Evolutionary conservation across 2,329 filamentous ascomycete species (phyloP), one percentile per base, ranked within the genome.

Genomic region (Cercospora beticola): DNA sequence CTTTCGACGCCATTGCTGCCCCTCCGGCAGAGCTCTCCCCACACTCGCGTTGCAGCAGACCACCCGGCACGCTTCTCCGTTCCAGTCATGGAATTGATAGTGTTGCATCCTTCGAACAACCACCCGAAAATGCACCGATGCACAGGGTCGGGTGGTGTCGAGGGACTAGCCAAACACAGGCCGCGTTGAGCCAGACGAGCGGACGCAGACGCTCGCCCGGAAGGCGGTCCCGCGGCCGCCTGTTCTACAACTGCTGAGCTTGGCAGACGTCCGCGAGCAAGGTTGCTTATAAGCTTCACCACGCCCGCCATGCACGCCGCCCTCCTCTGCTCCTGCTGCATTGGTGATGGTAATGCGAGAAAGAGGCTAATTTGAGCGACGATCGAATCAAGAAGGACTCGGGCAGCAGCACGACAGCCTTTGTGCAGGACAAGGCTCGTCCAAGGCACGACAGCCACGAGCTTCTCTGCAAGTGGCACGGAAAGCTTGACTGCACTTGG

Each of bases 401-500:
- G 36, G 36, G 2, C n/a, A 49, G 43, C 43, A 49, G 8, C 46
- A 14, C 46, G 9, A 14, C 46, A 5, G 21, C 18, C 46, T 52
- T 52, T 14, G 46, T 52, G 46, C 46, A 4, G 36, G 5, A 40
- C 0, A 40, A n/a, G 36, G 36, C 36, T 40, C 36, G 16, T n/a
- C 16, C 36, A 8, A 40, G 6, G 36, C 36, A 40, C 36, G 36
- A 40, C 36, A 23, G 49, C 18, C 49, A 54, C 49, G 49, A 21
- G 49, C 18, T 54, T 54, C 61, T 56, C 43, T 40, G 33, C 18
- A 23, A 14, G 49, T 31, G 43, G 28, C 31, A 30, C 62, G 31
- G 31, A 64, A 64, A 64, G 62, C 62, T 64, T 64, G 62, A 64
- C 49, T 58, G 31, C 26, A 58, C 62, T 64, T 64, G 62, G 62